Percentiles rank a stretch among this genome's conserved stretches.
Conservation (phyloP, 352 stramenopile genomes). For the Peronospora tabacina region DNA sequence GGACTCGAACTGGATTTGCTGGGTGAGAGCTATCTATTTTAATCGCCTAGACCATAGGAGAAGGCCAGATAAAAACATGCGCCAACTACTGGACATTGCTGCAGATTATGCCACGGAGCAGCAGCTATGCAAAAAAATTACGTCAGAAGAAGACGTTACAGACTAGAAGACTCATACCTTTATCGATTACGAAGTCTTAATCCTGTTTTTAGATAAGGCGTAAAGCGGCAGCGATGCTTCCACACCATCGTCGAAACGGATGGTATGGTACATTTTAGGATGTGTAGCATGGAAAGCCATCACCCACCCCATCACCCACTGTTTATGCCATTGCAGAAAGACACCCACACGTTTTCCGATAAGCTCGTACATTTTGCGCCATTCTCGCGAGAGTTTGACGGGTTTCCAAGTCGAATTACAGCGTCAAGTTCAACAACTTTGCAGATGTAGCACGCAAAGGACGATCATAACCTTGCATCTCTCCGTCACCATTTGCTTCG, state of each 20-base stretch:
- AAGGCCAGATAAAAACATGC: background rate
- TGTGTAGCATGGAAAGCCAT: slow-evolving; percentile 47
- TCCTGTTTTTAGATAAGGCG: slow-evolving; percentile 49
- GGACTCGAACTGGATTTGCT: slow-evolving; percentile 23
- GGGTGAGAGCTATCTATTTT: slow-evolving; percentile 26
- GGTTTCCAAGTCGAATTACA: slow-evolving; percentile 37
- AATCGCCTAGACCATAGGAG: slow-evolving; percentile 30
- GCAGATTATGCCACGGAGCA: too few species aligned
- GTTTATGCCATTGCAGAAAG: slow-evolving; percentile 67
- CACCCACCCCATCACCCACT: slow-evolving; percentile 69
- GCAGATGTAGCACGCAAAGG: slow-evolving; percentile 56
- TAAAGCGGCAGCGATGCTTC: slow-evolving; percentile 58
- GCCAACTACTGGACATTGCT: too few species aligned
- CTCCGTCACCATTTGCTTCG: slow-evolving; percentile 79
- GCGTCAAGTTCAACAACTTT: slow-evolving; percentile 49
- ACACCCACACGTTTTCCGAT: slow-evolving; percentile 62
- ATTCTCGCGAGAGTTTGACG: slow-evolving; percentile 39
- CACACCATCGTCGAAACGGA: slow-evolving; percentile 67
- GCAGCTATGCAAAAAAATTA: too few species aligned
- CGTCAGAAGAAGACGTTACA: too few species aligned
- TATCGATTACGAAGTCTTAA: too few species aligned
- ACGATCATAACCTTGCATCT: slow-evolving; percentile 72
- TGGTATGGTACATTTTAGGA: slow-evolving; percentile 44
- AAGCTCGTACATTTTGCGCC: slow-evolving; percentile 46
- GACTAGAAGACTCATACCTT: too few species aligned